These are phyloP conservation scores for Monosporascus sp. DNA, from an alignment of 2,329 filamentous ascomycete species.

Conservation along the genomic window DNA sequence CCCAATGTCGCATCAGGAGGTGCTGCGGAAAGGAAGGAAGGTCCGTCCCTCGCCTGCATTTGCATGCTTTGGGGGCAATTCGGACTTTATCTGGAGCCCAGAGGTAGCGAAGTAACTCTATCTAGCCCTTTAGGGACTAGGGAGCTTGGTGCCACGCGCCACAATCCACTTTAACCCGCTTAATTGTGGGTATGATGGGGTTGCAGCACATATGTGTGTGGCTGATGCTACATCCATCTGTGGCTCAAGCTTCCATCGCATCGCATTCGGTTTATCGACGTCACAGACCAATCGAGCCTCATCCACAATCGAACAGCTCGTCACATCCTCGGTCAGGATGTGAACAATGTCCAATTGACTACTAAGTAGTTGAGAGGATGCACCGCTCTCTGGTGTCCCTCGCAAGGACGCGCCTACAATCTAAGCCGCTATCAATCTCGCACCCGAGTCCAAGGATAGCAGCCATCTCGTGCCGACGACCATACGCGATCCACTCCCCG, in stretches of 20 bases:
- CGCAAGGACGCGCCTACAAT: no score
- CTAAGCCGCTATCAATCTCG: neutral
- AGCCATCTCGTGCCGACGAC: constrained; percentile 33
- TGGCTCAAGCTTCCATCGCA: constrained; percentile 10
- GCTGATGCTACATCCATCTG: constrained; percentile 1
- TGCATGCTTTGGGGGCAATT: no score
- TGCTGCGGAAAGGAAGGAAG: no score
- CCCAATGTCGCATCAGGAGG: no score
- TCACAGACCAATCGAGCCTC: constrained; percentile 2
- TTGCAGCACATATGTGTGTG: neutral
- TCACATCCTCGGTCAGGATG: constrained; percentile 18
- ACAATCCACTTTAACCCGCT: neutral
- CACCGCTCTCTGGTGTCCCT: constrained; percentile 15
- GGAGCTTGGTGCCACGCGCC: neutral
- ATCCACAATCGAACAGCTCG: constrained; percentile 1
- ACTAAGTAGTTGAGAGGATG: constrained; percentile 18
- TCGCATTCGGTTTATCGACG: constrained; percentile 6
- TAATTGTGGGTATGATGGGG: neutral
- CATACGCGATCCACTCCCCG: constrained; percentile 73
- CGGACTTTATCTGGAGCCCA: neutral
- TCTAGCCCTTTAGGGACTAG: neutral
- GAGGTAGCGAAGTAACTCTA: neutral
- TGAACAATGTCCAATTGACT: constrained; percentile 13
- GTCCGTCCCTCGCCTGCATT: no score
- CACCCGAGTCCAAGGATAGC: constrained; percentile 7